A percentile compares a stretch with the other conserved stretches of the same genome.
Evolutionary conservation across 2,329 filamentous ascomycete genomes (phyloP).

Genomic region (Colletotrichum eleusines): DNA sequence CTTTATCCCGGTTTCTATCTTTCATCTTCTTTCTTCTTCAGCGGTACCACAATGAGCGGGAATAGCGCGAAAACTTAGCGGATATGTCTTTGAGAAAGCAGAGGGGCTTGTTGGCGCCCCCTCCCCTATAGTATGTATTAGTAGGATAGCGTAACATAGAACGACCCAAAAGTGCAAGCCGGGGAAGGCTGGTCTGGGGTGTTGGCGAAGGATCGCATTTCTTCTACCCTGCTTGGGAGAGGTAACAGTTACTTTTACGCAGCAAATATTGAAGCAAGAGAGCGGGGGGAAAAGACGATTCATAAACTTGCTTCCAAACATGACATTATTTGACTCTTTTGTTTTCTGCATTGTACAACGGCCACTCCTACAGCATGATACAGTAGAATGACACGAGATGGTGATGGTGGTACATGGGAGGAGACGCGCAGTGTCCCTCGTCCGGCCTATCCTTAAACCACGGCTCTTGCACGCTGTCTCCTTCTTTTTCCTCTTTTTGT

Average conservation of each 20-base stretch:
- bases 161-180: constrained; percentile 35
- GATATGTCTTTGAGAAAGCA: constrained; percentile 19
- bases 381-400: neutral
- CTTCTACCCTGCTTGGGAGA: neutral
- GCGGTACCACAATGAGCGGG: constrained; percentile 24
- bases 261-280: neutral
- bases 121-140: constrained; percentile 46
- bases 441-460: neutral
- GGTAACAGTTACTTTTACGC: constrained; percentile 26
- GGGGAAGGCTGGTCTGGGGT: constrained; percentile 19
- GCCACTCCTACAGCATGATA: constrained; percentile 4
- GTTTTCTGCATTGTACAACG: constrained; percentile 15
- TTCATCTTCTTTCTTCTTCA: constrained; percentile 2
- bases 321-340: neutral
- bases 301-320: neutral
- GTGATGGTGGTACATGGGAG: constrained; percentile 2
- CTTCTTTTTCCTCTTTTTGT: neutral
- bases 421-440: neutral
- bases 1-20: neutral
- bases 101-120: constrained; percentile 10
- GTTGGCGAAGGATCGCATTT: neutral
- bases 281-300: neutral
- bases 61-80: constrained; percentile 14
- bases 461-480: neutral
- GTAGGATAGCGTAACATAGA: constrained; percentile 47